Percentiles rank a stretch among this genome's conserved stretches.
Conservation (phyloP, 2,329 filamentous ascomycete genomes). For the Aspergillus puulaauensis region DNA sequence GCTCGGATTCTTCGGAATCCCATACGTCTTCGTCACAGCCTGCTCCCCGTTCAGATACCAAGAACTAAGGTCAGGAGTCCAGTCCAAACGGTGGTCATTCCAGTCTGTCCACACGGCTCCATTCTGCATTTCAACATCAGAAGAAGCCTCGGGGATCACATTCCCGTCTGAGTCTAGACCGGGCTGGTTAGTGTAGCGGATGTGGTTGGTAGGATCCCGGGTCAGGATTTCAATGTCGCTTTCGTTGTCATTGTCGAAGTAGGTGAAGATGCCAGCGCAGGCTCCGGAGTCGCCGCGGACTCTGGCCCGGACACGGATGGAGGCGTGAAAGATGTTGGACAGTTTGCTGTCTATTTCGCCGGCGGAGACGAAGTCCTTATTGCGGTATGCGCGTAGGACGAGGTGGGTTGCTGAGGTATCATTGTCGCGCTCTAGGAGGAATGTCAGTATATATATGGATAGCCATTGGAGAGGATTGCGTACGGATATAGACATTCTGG, state of each 20-base stretch:
- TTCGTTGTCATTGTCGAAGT: constrained; percentile 2
- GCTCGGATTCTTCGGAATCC: background rate
- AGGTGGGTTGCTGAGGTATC: background rate
- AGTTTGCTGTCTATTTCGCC: constrained; percentile 1
- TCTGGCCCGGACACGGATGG: background rate
- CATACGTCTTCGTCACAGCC: constrained; percentile 1
- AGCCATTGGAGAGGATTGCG: background rate
- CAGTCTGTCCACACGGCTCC: constrained; percentile 1
- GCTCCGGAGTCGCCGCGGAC: constrained; percentile 1
- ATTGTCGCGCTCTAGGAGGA: background rate
- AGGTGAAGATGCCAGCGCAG: constrained; percentile 8
- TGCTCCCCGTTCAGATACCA: constrained; percentile 3
- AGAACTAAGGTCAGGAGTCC: constrained; percentile 1
- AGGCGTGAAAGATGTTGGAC: background rate
- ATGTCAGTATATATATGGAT: background rate
- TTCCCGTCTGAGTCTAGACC: constrained; percentile 1
- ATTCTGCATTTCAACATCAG: background rate
- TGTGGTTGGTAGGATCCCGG: background rate
- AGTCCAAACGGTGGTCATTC: constrained; percentile 4
- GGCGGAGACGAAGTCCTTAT: background rate
- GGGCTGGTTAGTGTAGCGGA: constrained; percentile 7
- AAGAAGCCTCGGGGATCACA: background rate
- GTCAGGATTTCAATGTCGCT: constrained; percentile 8
- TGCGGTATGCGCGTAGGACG: background rate
- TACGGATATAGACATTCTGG: background rate